A percentile compares a stretch with the other conserved stretches of the same genome.
phyloP scores from a whole-genome alignment of 441 rosid species.

The Populus hybrid region DNA sequence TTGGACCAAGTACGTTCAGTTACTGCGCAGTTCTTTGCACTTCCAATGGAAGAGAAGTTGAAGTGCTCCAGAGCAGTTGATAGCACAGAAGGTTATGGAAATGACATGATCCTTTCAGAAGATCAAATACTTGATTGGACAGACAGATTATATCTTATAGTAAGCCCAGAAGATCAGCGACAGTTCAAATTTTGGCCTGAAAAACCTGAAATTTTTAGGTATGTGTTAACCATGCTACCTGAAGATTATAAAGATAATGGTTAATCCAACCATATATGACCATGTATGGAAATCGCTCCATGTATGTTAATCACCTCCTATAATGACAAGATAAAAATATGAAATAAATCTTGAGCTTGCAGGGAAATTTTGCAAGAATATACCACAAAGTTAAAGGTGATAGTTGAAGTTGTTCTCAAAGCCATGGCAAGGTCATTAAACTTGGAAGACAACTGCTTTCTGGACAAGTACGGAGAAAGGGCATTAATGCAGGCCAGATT shows the following conservation, averaged over 20 bases:
- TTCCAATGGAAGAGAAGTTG: background rate
- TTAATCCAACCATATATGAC: background rate
- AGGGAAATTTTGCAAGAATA: constrained; percentile 46
- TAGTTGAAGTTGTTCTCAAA: constrained; percentile 33
- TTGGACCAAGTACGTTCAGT: constrained; percentile 41
- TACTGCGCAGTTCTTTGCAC: constrained; percentile 12
- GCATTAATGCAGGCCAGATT: constrained; percentile 46
- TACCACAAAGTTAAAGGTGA: constrained; percentile 24
- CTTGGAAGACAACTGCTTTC: constrained; percentile 42
- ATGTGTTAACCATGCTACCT: background rate
- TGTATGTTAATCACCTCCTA: too few relatives aligned
- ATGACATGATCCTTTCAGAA: constrained; percentile 45
- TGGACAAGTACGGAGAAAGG: constrained; percentile 44
- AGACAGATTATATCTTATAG: constrained; percentile 37
- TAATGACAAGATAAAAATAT: background rate
- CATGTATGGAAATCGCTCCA: background rate
- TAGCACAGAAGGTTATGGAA: constrained; percentile 55
- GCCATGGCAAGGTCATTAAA: constrained; percentile 55
- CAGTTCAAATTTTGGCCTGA: constrained; percentile 41
- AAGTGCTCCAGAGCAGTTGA: constrained; percentile 14
- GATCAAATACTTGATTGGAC: constrained; percentile 44
- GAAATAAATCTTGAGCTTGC: background rate
- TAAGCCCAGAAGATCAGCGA: constrained; percentile 37
- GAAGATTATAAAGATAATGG: background rate
- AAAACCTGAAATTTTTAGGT: constrained; percentile 42